A percentile compares a stretch with the other conserved stretches of the same genome.
Conservation (phyloP, 2,329 filamentous ascomycete species). For the Aspergillus jensenii region DNA sequence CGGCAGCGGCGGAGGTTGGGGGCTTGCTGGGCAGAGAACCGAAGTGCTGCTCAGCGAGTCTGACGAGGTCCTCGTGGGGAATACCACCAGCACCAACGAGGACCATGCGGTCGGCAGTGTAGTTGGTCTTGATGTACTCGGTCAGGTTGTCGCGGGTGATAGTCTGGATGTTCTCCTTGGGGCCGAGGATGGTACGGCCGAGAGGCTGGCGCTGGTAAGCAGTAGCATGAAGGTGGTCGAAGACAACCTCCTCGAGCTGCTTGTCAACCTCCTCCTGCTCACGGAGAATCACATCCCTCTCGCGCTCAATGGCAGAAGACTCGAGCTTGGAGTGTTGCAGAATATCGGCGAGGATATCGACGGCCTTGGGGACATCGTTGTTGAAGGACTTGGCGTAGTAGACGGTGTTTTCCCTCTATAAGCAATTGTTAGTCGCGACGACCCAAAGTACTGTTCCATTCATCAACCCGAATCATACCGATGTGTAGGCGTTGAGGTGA, state of each 20-base stretch:
- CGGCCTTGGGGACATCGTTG: conserved; percentile 90
- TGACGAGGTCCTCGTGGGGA: conserved; percentile 89
- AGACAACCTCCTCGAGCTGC: conserved; percentile 98
- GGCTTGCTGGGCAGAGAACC: conserved; percentile 72
- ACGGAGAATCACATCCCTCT: conserved; percentile 96
- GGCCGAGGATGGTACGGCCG: conserved; percentile 95
- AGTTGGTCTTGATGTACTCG: conserved; percentile 99
- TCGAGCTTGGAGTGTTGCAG: conserved; percentile 99
- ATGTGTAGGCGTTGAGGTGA: conserved; percentile 98
- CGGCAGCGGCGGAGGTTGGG: conserved; percentile 70
- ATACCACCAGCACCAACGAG: conserved; percentile 93
- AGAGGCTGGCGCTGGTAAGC: conserved; percentile 96
- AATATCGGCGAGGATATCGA: conserved; percentile 98
- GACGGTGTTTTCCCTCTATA: conserved; percentile 94
- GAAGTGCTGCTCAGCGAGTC: conserved; percentile 97
- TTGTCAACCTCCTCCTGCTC: conserved; percentile 99
- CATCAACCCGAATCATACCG: conserved; percentile 61
- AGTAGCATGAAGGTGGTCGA: conserved; percentile 97
- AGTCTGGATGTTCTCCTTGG: conserved; percentile 96
- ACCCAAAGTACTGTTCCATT: conserved; percentile 11
- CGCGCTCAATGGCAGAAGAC: conserved; percentile 85
- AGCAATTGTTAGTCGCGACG: conserved; percentile 25
- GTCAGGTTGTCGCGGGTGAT: conserved; percentile 88
- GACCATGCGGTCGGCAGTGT: conserved; percentile 99
- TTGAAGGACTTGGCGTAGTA: conserved; percentile 99